A percentile compares a stretch with the other conserved stretches of the same genome.
Evolutionary conservation across 2,329 filamentous ascomycete species (phyloP).

Genomic region (Emergomyces africanus): DNA sequence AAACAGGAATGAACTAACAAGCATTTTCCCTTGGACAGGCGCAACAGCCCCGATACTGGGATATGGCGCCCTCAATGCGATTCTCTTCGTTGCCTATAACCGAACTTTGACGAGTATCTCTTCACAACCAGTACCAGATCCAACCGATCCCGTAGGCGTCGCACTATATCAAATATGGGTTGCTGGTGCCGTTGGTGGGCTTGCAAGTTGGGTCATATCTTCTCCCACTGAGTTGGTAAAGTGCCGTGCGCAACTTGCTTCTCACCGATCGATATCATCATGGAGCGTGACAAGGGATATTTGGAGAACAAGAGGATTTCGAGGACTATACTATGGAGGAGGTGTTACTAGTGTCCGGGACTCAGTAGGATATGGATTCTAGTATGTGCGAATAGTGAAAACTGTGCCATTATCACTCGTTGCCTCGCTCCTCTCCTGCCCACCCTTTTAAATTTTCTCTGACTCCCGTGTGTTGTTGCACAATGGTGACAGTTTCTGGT

Average conservation of each 20-base stretch:
- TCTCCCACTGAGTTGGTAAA: slow-evolving; percentile 87
- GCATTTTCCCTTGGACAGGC: slow-evolving; percentile 34
- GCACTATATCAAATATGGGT: slow-evolving; percentile 58
- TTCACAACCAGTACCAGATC: slow-evolving; percentile 26
- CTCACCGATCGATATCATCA: slow-evolving; percentile 38
- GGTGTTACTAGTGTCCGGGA: slow-evolving; percentile 70
- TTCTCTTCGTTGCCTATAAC: slow-evolving; percentile 86
- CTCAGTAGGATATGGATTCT: slow-evolving; percentile 90
- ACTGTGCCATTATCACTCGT: background rate
- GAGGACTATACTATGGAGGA: slow-evolving; percentile 71
- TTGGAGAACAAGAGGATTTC: slow-evolving; percentile 44
- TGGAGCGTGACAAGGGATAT: slow-evolving; percentile 53
- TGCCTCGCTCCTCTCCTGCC: background rate
- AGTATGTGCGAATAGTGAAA: slow-evolving; percentile 38
- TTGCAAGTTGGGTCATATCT: slow-evolving; percentile 75
- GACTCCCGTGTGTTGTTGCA: background rate
- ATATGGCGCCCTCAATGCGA: slow-evolving; percentile 80
- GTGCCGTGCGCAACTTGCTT: slow-evolving; percentile 65
- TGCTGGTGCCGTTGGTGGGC: slow-evolving; percentile 67
- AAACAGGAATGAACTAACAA: background rate
- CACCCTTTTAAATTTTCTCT: background rate
- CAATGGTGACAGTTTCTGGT: slow-evolving; percentile 54
- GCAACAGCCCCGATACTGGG: slow-evolving; percentile 75
- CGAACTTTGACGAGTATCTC: slow-evolving; percentile 55
- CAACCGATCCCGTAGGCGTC: slow-evolving; percentile 30